phyloP scores from a whole-genome alignment of 2,329 filamentous ascomycete species.

The Xylariales sp. region DNA sequence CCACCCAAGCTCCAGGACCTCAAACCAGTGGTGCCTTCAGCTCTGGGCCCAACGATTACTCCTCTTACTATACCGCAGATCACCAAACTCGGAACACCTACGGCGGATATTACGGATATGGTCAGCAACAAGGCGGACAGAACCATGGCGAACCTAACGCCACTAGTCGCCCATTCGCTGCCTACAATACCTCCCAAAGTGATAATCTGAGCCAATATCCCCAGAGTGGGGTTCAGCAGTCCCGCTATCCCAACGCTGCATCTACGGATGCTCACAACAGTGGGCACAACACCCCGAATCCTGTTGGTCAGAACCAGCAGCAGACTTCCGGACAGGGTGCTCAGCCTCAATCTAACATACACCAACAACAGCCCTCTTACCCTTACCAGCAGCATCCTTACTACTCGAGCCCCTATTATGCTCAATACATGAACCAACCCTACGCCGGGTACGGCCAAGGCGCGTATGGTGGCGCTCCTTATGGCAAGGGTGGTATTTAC shows the following conservation, averaged over 20 bases:
- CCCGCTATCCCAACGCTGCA: slow-evolving; percentile 67
- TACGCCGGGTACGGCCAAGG: slow-evolving; percentile 64
- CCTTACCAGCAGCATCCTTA: slow-evolving; percentile 57
- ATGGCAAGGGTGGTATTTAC: slow-evolving; percentile 67
- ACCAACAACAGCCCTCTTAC: slow-evolving; percentile 49
- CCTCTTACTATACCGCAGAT: slow-evolving; percentile 86
- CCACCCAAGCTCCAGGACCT: slow-evolving; percentile 66
- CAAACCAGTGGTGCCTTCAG: slow-evolving; percentile 75
- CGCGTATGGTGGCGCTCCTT: slow-evolving; percentile 61
- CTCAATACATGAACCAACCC: slow-evolving; percentile 66
- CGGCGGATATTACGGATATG: slow-evolving; percentile 78
- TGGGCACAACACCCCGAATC: slow-evolving; percentile 91
- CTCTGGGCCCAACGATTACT: slow-evolving; percentile 82
- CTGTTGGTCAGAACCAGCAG: slow-evolving; percentile 68
- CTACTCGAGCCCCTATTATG: slow-evolving; percentile 72
- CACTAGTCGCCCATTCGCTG: slow-evolving; percentile 82
- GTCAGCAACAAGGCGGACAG: slow-evolving; percentile 65
- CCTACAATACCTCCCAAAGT: slow-evolving; percentile 75
- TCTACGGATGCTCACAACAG: slow-evolving; percentile 82
- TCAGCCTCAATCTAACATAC: slow-evolving; percentile 54
- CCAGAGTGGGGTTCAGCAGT: slow-evolving; percentile 77
- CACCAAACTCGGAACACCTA: slow-evolving; percentile 81
- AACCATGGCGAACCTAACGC: slow-evolving; percentile 78
- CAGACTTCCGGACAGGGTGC: slow-evolving; percentile 51
- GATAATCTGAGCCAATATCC: slow-evolving; percentile 77